Conservation (phyloP, 768 basidiomycete genomes). For the Calocybe indica region DNA sequence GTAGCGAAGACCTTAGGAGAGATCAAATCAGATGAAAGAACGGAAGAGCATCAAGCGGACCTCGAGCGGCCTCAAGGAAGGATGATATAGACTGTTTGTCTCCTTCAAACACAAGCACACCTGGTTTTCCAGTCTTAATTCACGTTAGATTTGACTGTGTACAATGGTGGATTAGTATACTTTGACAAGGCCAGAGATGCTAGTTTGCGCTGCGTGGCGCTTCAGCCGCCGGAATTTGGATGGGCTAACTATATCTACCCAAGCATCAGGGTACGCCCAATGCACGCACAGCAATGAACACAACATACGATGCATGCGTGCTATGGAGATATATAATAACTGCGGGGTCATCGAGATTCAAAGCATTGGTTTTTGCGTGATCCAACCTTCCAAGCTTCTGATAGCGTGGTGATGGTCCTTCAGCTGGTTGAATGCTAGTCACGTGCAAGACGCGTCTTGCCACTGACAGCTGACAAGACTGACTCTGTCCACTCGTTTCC, state of each 20-base stretch:
- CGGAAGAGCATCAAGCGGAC: conserved; percentile 13
- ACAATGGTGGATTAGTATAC: conserved; percentile 8
- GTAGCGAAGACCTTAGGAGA: conserved; percentile 28
- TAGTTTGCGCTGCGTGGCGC: conserved; percentile 26
- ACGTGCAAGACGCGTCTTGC: neutral
- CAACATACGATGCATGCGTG: conserved; percentile 38
- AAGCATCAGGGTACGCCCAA: neutral
- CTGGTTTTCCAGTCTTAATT: conserved; percentile 33
- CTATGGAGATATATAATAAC: conserved; percentile 27
- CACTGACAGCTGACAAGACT: too few relatives aligned
- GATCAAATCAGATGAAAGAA: neutral
- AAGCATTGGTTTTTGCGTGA: neutral
- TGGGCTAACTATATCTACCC: conserved; percentile 30
- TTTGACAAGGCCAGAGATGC: conserved; percentile 37
- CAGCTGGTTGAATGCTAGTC: too few relatives aligned
- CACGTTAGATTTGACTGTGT: neutral
- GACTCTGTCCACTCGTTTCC: neutral
- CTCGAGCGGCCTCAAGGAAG: conserved; percentile 32
- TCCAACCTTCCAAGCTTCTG: too few relatives aligned
- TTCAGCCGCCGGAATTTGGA: conserved; percentile 36
- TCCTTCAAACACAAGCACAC: conserved; percentile 37
- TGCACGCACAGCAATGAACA: neutral
- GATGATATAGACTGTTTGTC: conserved; percentile 23
- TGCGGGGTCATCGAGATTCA: conserved; percentile 5
- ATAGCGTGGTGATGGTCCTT: too few relatives aligned